Conservation (phyloP, 257 asterid species). For the Solanum gandarillasii region DNA sequence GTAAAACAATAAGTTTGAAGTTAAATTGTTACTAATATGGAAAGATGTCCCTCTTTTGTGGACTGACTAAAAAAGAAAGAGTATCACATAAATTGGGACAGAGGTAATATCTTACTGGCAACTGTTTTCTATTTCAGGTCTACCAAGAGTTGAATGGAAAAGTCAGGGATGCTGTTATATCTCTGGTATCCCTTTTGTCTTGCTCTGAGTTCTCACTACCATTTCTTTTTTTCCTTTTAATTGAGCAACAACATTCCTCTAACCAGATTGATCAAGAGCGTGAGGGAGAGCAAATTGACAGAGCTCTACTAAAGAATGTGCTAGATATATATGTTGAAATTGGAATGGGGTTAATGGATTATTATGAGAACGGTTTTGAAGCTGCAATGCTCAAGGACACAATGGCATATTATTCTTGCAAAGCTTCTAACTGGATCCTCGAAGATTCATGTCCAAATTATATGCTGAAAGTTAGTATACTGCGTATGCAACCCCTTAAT, state of each 20-base stretch:
- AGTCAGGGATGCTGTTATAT: constrained; percentile 91
- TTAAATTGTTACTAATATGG: not conserved
- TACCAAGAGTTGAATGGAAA: constrained; percentile 67
- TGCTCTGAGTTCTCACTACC: not conserved
- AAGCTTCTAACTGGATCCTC: constrained; percentile 94
- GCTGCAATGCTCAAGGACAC: constrained; percentile 74
- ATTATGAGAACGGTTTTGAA: constrained; percentile 82
- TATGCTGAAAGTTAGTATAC: constrained; percentile 61
- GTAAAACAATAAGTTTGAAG: not conserved
- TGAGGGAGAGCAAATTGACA: constrained; percentile 90
- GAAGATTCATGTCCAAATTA: constrained; percentile 99
- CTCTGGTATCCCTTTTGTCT: constrained; percentile 46
- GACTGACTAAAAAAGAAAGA: not conserved
- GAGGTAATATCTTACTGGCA: not conserved
- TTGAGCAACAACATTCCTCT: not conserved
- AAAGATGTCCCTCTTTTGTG: not conserved
- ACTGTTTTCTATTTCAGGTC: constrained; percentile 46
- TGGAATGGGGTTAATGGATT: constrained; percentile 89
- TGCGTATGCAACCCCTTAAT: not conserved
- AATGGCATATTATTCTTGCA: constrained; percentile 89
- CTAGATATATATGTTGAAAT: constrained; percentile 92
- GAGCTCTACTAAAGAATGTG: constrained; percentile 86
- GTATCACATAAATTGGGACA: not conserved
- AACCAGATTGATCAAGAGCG: constrained; percentile 90
- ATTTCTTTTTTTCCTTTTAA: not conserved